Conservation (phyloP, 345 rosid genomes). For the Reutealis trisperma region DNA sequence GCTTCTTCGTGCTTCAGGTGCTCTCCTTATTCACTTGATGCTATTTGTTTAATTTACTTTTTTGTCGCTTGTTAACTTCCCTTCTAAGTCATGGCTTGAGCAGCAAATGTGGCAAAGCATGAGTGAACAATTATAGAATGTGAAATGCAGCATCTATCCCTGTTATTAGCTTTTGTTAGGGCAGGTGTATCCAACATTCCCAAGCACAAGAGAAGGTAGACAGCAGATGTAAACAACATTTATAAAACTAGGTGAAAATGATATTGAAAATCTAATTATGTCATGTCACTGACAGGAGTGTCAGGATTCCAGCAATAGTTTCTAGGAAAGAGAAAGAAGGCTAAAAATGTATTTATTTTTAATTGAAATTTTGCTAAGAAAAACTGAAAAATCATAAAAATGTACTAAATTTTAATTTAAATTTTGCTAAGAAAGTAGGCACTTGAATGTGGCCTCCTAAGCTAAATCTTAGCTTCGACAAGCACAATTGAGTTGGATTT, state of each 20-base stretch:
- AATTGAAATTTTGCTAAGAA: neutral
- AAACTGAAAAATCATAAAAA: too few species aligned
- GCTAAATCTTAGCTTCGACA: neutral
- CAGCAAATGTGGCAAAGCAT: neutral
- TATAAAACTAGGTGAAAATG: too few species aligned
- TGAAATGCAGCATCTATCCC: neutral
- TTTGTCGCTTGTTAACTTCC: neutral
- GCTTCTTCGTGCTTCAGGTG: neutral
- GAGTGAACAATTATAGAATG: neutral
- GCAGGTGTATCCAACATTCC: neutral
- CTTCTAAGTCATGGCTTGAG: neutral
- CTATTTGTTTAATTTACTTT: neutral
- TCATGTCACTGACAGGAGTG: neutral
- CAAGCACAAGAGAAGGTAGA: neutral
- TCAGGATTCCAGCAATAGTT: neutral
- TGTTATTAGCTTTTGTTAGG: neutral
- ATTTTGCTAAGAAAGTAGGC: neutral
- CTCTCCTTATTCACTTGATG: neutral
- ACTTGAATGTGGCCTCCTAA: neutral
- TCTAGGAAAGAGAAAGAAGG: neutral
- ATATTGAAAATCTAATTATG: neutral
- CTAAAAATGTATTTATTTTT: too few species aligned
- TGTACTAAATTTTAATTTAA: too few species aligned
- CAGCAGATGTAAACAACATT: neutral
- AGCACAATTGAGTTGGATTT: neutral